Evolutionary conservation across 768 basidiomycete species (phyloP).

Genomic region (Naganishia kalamii): DNA sequence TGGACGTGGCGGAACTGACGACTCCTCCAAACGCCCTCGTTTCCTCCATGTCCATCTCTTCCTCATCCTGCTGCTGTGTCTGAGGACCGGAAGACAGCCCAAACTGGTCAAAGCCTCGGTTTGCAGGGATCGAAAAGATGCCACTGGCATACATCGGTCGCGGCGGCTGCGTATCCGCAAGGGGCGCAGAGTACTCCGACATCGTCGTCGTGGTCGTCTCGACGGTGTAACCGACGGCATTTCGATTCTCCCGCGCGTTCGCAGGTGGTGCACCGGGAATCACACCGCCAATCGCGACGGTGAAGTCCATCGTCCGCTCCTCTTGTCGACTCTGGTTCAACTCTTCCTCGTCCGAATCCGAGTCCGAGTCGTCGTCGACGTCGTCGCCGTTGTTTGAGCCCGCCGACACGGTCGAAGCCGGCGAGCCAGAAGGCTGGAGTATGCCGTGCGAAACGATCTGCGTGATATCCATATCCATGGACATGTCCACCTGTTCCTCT

Average conservation of each 20-base stretch:
- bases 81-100: neutral
- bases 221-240: conserved; percentile 40
- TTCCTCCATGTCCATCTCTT: conserved; percentile 43
- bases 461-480: conserved; percentile 26
- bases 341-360: conserved; percentile 21
- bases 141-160: neutral
- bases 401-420: conserved; percentile 19
- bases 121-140: conserved; percentile 19
- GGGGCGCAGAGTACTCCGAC: neutral
- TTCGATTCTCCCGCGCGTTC: conserved; percentile 32
- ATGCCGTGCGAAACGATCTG: conserved; percentile 16
- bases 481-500: neutral
- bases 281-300: conserved; percentile 43
- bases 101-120: conserved; percentile 6
- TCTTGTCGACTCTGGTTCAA: conserved; percentile 23
- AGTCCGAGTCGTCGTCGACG: conserved; percentile 37
- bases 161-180: conserved; percentile 3
- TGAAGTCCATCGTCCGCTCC: conserved; percentile 46
- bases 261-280: conserved; percentile 41
- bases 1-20: conserved; percentile 12
- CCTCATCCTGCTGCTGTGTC: conserved; percentile 19
- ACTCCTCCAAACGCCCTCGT: conserved; percentile 39
- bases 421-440: conserved; percentile 6
- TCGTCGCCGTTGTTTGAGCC: conserved; percentile 21
- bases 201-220: neutral